Base-by-base conservation (phyloP, 108 stramenopile species). In the Fistulifera pelliculosa region DNA sequence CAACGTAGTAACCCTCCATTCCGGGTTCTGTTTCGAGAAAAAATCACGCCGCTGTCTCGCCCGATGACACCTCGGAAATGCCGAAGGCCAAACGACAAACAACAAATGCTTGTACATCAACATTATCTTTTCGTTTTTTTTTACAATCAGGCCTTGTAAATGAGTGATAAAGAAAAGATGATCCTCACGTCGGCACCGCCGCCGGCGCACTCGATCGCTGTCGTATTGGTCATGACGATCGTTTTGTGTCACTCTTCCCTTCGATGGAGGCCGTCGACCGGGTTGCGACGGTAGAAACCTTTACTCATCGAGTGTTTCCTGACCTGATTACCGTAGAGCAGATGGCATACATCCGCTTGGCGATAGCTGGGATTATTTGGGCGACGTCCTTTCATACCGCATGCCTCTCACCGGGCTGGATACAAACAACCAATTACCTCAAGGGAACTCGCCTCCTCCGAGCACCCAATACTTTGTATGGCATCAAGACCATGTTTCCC, bases 281-380 rank as follows among this genome's bases (percentile, higher is more conserved):
- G 16, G 35, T 43, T 35, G 82, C 88, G 12, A 75, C 70, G 12
- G 47, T 75, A 38, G 70, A 74, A 24, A 69, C 70, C 8, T 79
- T 83, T 51, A 80, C 84, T 0, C 38, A 57, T 0, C 53, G 65
- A 0, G 38, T 81, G 0, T 83, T 85, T 58, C 69, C 77, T 18
- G 52, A 71, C 5, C 21, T 58, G 16, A 52, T 86, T 2, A 58
- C 78, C 0, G 66, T 81, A 0, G 40, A 63, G 15, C 41, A 60
- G 8, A 47, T 90, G 47, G 78, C 56, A 1, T n/a, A 47, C 17
- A 69, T 82, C 38, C 73, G 86, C 6, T 18, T 80, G 52, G 24
- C 28, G 0, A 70, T 69, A 19, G 47, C 69, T 16, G 31, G 52
- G 6, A 54, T 76, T 1, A 77, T 73, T 0, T 38, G 53, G 5